Conservation (phyloP, 306 rosid species). For the Malus fusca region DNA sequence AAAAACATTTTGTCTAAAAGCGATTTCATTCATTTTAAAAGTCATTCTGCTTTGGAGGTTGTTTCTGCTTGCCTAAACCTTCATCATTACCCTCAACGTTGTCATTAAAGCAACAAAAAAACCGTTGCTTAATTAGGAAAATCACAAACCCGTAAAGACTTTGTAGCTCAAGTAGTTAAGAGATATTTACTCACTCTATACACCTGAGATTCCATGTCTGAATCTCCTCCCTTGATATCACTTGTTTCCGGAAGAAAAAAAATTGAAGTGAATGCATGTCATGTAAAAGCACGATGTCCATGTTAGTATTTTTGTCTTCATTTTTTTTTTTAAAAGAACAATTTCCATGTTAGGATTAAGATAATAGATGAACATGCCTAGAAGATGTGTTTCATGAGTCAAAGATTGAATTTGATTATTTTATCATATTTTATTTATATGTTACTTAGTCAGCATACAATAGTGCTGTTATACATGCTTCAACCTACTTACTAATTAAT, state of each 20-base stretch:
- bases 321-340: no score
- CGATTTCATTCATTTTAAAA: no score
- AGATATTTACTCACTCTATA: background rate
- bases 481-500: background rate
- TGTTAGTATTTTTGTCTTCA: background rate
- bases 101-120: background rate
- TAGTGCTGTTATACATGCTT: background rate
- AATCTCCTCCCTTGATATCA: background rate
- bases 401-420: background rate
- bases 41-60: no score
- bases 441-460: background rate
- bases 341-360: background rate
- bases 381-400: constrained; percentile 2
- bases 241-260: background rate
- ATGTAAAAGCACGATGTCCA: background rate
- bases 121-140: background rate
- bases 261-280: background rate
- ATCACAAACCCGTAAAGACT: background rate
- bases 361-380: background rate
- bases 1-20: no score
- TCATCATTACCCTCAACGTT: background rate
- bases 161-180: background rate
- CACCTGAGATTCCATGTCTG: no score
- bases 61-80: background rate
- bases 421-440: background rate